Evolutionary conservation across 768 basidiomycete genomes (phyloP).

Genomic region (Suillus weaverae): DNA sequence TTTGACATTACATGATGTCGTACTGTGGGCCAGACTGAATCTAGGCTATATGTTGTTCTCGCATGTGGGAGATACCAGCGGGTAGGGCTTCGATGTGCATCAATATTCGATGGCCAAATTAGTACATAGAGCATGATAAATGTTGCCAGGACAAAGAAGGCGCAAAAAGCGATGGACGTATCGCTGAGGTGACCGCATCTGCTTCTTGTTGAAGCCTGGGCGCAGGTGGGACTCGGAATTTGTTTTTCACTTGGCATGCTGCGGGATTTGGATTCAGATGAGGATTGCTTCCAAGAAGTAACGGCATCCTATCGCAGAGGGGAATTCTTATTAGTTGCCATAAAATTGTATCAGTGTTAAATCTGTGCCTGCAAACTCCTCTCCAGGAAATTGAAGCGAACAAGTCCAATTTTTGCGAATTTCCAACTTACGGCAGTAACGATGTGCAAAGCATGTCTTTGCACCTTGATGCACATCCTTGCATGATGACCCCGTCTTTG

Average conservation of each 20-base stretch:
- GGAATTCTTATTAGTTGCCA: neutral
- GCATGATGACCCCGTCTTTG: neutral
- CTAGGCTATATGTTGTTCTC: neutral
- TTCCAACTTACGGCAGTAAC: neutral
- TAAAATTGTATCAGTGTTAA: neutral
- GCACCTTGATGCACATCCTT: neutral
- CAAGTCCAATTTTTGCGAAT: neutral
- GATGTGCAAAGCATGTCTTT: neutral
- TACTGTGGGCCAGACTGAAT: neutral
- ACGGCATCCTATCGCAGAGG: neutral
- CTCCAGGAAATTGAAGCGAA: neutral
- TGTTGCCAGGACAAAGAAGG: neutral
- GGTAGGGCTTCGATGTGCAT: neutral
- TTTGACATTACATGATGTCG: neutral
- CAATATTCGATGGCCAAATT: neutral
- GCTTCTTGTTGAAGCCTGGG: neutral
- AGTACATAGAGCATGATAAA: neutral
- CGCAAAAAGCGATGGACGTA: neutral
- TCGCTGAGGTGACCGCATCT: neutral
- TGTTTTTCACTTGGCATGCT: neutral
- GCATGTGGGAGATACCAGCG: neutral
- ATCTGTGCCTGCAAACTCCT: neutral
- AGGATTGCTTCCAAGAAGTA: neutral
- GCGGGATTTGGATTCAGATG: neutral
- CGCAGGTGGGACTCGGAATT: neutral